These are phyloP conservation scores for Rhodotorula sp. DNA, from an alignment of 1,284 basidiomycete species.

Conservation along the genomic window DNA sequence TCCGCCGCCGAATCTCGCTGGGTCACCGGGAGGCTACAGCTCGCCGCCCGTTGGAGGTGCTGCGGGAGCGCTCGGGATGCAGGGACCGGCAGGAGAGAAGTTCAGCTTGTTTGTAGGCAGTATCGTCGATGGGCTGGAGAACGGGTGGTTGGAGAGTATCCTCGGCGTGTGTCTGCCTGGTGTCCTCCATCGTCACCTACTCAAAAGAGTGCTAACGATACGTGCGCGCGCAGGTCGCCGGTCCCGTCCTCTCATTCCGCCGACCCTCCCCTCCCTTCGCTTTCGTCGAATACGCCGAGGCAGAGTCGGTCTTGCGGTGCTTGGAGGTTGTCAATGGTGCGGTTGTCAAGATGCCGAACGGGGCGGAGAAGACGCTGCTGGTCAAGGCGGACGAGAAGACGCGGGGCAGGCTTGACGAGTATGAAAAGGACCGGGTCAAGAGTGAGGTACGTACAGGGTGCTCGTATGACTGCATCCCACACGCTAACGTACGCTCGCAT, in stretches of 20 bases:
- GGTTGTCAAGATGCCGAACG: constrained; percentile 33
- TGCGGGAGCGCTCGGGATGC: constrained; percentile 3
- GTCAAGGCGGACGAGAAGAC: constrained; percentile 48
- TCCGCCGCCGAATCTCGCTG: too few species aligned
- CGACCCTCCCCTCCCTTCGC: constrained; percentile 44
- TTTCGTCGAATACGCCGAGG: constrained; percentile 47
- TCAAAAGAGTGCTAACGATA: background rate
- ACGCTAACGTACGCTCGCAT: too few species aligned
- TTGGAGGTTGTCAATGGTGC: constrained; percentile 45
- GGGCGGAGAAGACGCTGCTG: constrained; percentile 38
- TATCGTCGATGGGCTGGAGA: constrained; percentile 44
- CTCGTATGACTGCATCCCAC: too few species aligned
- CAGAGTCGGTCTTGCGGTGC: constrained; percentile 46
- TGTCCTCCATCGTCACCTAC: background rate
- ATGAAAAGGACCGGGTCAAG: constrained; percentile 41
- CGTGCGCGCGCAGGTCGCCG: constrained; percentile 37
- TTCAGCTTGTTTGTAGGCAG: constrained; percentile 45
- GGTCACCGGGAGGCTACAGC: background rate
- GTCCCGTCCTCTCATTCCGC: constrained; percentile 43
- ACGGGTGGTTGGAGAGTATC: constrained; percentile 44
- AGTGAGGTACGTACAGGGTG: constrained; percentile 36
- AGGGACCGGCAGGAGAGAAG: constrained; percentile 33
- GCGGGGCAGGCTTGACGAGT: constrained; percentile 43
- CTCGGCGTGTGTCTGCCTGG: constrained; percentile 37
- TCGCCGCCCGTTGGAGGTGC: background rate